Evolutionary conservation across 306 rosid species (phyloP), one percentile per base, ranked within the genome.

Genomic region (Castanospermum australe): DNA sequence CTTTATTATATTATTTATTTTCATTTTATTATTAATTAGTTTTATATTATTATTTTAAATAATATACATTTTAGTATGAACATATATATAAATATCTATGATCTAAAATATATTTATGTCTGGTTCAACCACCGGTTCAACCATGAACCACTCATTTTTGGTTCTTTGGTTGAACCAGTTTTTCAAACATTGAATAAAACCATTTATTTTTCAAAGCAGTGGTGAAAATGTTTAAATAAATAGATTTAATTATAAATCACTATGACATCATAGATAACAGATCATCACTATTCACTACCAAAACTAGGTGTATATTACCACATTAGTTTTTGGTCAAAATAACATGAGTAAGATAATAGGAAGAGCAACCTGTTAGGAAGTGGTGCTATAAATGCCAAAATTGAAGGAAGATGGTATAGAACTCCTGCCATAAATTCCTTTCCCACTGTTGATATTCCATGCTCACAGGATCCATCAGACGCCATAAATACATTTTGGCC

Each of bases 391-490:
- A 94, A 91, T 54, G 97, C 94, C 86, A 91, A 83, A 81, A 92
- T 56, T 10, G 94, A 82, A 60, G 97, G 89, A 76, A 94, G 90
- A 82, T 91, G 93, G 80, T 87, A 63, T 20, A 92, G 79, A 80
- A 94, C 94, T 65, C 99, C 99, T 8, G 99, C 99, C 99, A 94
- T 91, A 82, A 92, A 94, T 79, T 89, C 87, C 79, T 90, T 80
- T 61, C 99, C 99, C 25, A 82, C 14, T 12, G 81, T 80, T 59
- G 99, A 94, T 78, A 94, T 89, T 75, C 97, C 99, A 80, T 91
- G 76, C 79, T 54, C 57, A 50, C 92, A 92, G 39, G 92, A 82
- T 80, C 61, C 86, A 71, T 78, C 87, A 8, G 92, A 82, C 41
- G 89, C 97, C 86, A 86, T 92, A 71, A 89, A 91, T 35, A 89